phyloP scores from a whole-genome alignment of 768 basidiomycete genomes.

The Boletus edulis region DNA sequence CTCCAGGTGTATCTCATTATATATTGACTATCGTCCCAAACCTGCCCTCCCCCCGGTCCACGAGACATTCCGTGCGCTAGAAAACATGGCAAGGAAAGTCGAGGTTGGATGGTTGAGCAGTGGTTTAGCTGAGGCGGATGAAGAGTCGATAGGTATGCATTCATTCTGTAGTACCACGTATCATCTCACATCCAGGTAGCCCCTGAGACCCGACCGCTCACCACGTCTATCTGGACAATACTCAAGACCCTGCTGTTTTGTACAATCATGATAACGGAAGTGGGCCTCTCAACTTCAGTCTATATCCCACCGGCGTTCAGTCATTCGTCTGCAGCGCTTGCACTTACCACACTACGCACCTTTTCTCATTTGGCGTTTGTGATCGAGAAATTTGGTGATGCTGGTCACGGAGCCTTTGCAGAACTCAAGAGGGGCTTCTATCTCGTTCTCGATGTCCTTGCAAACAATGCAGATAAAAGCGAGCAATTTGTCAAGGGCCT shows the following conservation, averaged over 20 bases:
- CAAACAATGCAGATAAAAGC: slow-evolving; percentile 36
- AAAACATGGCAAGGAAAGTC: slow-evolving; percentile 38
- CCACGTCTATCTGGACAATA: slow-evolving; percentile 58
- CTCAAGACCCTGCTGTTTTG: slow-evolving; percentile 76
- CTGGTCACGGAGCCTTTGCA: slow-evolving; percentile 52
- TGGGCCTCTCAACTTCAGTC: slow-evolving; percentile 52
- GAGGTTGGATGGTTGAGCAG: slow-evolving; percentile 50
- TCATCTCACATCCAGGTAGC: slow-evolving; percentile 31
- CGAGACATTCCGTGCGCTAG: slow-evolving; percentile 29
- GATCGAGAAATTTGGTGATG: slow-evolving; percentile 76
- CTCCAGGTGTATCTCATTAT: slow-evolving; percentile 32
- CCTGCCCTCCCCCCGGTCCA: slow-evolving; percentile 27
- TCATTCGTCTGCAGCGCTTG: slow-evolving; percentile 45
- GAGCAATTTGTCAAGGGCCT: slow-evolving; percentile 39
- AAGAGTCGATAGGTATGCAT: slow-evolving; percentile 32
- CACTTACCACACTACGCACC: slow-evolving; percentile 51
- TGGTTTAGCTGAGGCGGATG: slow-evolving; percentile 27
- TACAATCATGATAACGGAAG: slow-evolving; percentile 65
- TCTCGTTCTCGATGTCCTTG: slow-evolving; percentile 71
- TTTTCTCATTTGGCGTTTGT: slow-evolving; percentile 73
- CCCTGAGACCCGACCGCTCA: slow-evolving; percentile 42
- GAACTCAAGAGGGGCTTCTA: slow-evolving; percentile 78
- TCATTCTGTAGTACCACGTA: slow-evolving; percentile 20
- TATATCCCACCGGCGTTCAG: slow-evolving; percentile 45
- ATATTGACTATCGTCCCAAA: slow-evolving; percentile 33